A percentile compares a stretch with the other conserved stretches of the same genome.
These are phyloP conservation scores for Yamadazyma paraphyllophila DNA, from an alignment of 805 yeast genomes.

Conservation along the genomic window DNA sequence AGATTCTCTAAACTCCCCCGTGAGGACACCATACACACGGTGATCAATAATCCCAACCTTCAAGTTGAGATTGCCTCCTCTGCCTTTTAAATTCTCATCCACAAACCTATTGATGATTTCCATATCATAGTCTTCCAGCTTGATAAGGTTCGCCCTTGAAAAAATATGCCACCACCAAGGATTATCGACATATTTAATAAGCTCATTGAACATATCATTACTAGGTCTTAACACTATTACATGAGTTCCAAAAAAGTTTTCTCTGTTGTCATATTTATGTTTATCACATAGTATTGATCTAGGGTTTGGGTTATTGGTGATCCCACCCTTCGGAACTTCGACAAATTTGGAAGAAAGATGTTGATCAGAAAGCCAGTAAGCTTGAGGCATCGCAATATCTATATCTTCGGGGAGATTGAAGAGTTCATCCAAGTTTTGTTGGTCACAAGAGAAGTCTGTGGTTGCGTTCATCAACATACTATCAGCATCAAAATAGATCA, in stretches of 20 bases:
- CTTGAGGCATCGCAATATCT: slow-evolving; percentile 31
- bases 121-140: slow-evolving; percentile 50
- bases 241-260: slow-evolving; percentile 41
- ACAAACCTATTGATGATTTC: slow-evolving; percentile 45
- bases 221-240: slow-evolving; percentile 63
- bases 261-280: slow-evolving; percentile 28
- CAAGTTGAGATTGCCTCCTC: slow-evolving; percentile 4
- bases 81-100: slow-evolving; percentile 21
- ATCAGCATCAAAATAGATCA: slow-evolving; percentile 61
- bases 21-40: slow-evolving; percentile 46
- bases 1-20: slow-evolving; percentile 45
- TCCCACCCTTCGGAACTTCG: slow-evolving; percentile 1
- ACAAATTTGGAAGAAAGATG: slow-evolving; percentile 14
- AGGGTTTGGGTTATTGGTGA: slow-evolving; percentile 1
- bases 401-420: slow-evolving; percentile 25
- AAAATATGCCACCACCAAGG: slow-evolving; percentile 30
- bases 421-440: slow-evolving; percentile 29
- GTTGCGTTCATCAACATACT: slow-evolving; percentile 31
- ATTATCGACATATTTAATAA: slow-evolving; percentile 22
- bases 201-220: slow-evolving; percentile 19
- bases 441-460: slow-evolving; percentile 1
- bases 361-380: slow-evolving; percentile 30
- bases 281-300: slow-evolving; percentile 18
- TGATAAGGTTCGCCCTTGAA: slow-evolving; percentile 20
- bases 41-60: slow-evolving; percentile 47